Evolutionary conservation across 23 red algal genomes (phyloP), one percentile per base, ranked within the genome.

Genomic region (Chondrus crispus): DNA sequence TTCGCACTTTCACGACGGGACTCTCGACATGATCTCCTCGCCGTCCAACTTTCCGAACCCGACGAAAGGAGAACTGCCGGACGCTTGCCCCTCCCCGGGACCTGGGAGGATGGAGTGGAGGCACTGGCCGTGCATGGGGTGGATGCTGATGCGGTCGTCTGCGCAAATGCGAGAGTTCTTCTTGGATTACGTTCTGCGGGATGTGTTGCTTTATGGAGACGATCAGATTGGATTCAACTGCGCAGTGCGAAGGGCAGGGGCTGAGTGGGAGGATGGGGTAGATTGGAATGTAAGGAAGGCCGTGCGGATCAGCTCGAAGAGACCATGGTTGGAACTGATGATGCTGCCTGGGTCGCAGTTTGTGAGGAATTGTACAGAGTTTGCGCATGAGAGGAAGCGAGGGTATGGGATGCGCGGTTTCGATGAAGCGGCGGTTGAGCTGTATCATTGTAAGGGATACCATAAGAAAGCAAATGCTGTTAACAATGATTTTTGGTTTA

Each of bases 401-500:
- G 63, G 63, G 20, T 85, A 85, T 44, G 81, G 81, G 4, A 85
- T 85, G 19, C 47, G 42, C 19, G 68, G 68, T 57, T 85, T 85
- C 47, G 58, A 85, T 60, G n/a, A 47, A 6, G 33, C 40, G 8
- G 63, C 44, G 35, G 81, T 85, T 14, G 55, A 57, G 9, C 12
- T 85, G 58, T 85, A 66, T 70, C 81, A 85, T 85, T 85, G 81
- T n/a, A 85, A 85, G 46, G 81, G 81, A 20, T 38, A 22, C 36
- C 37, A 66, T 42, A 85, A 85, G 29, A 58, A 45, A 38, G 51
- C 51, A 19, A 85, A 85, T 85, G 81, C 81, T 64, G 38, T 47
- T 16, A 85, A 85, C 32, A 85, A 85, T 64, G 81, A 41, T 44
- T 57, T 85, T 22, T 85, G 81, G 81, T 85, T 66, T 24, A 38